Evolutionary conservation across 441 rosid species (phyloP).

Genomic region (Jatropha multifida): DNA sequence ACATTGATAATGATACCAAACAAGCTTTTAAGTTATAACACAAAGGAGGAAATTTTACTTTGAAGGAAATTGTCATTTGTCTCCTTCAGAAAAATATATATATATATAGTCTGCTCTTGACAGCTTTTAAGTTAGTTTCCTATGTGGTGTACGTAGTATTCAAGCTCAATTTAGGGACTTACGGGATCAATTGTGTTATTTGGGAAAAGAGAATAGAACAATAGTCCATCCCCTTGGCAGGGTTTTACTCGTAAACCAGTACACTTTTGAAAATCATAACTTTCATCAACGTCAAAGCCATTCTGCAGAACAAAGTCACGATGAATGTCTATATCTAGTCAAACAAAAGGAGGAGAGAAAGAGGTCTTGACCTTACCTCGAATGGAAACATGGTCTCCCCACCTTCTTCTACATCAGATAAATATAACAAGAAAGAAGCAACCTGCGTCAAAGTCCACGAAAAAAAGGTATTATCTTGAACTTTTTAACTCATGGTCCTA

Average conservation of each 20-base stretch:
- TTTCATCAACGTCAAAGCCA: slow-evolving; percentile 37
- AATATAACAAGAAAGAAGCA: slow-evolving; percentile 61
- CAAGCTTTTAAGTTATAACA: neutral
- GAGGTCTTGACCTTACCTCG: slow-evolving; percentile 41
- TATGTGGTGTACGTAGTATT: neutral
- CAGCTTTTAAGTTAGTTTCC: neutral
- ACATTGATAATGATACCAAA: too few species aligned
- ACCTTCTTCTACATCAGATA: slow-evolving; percentile 65
- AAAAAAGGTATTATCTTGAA: neutral
- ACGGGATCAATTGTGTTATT: slow-evolving; percentile 64
- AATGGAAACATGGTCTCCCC: slow-evolving; percentile 70
- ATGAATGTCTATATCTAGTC: slow-evolving; percentile 2
- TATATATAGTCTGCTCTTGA: neutral
- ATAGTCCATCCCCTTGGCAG: slow-evolving; percentile 59
- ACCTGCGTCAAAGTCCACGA: slow-evolving; percentile 31
- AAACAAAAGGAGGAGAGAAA: neutral
- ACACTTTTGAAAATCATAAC: slow-evolving; percentile 46
- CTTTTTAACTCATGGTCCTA: neutral
- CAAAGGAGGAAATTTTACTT: neutral
- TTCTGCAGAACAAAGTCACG: slow-evolving; percentile 29
- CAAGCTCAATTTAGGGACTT: slow-evolving; percentile 6
- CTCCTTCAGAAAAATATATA: neutral
- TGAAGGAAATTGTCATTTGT: neutral
- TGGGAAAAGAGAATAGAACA: slow-evolving; percentile 58
- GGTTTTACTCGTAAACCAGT: slow-evolving; percentile 61